Evolutionary conservation across 2,329 filamentous ascomycete genomes (phyloP).

Genomic region (Mycogone perniciosa): DNA sequence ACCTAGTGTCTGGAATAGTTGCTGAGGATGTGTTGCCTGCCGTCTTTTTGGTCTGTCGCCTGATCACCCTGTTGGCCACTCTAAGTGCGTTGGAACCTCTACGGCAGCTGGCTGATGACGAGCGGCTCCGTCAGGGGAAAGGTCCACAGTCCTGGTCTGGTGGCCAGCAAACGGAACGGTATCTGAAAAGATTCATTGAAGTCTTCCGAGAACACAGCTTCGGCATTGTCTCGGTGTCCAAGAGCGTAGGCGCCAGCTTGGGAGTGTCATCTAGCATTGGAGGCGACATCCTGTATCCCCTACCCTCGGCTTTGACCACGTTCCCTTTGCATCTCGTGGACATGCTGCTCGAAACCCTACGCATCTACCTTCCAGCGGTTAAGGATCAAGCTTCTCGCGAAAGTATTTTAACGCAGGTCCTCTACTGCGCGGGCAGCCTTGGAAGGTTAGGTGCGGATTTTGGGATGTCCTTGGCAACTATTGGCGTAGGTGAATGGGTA

Average conservation of each 20-base stretch:
- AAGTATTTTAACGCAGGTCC: constrained; percentile 82
- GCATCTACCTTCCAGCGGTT: constrained; percentile 72
- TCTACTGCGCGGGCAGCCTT: constrained; percentile 89
- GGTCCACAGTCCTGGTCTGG: constrained; percentile 48
- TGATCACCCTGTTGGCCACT: constrained; percentile 72
- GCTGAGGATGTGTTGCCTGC: constrained; percentile 67
- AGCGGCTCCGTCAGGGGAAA: constrained; percentile 48
- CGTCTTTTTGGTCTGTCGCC: constrained; percentile 79
- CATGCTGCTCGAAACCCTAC: constrained; percentile 71
- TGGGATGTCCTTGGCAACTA: constrained; percentile 68
- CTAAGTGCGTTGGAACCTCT: constrained; percentile 80
- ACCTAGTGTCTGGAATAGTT: constrained; percentile 42
- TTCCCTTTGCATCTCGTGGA: constrained; percentile 81
- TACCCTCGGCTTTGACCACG: constrained; percentile 72
- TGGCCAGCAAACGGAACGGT: constrained; percentile 90
- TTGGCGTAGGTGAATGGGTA: constrained; percentile 67
- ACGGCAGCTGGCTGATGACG: constrained; percentile 83
- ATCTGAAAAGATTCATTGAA: constrained; percentile 91
- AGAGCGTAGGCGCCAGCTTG: constrained; percentile 59
- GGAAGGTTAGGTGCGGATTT: constrained; percentile 90
- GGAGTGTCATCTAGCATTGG: constrained; percentile 13
- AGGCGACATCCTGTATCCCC: constrained; percentile 41
- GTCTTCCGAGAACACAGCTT: constrained; percentile 98
- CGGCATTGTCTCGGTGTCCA: constrained; percentile 89
- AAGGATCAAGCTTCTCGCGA: constrained; percentile 74